A percentile compares a stretch with the other conserved stretches of the same genome.
Conservation (phyloP, 1,284 basidiomycete genomes). For the Fomes fomentarius region DNA sequence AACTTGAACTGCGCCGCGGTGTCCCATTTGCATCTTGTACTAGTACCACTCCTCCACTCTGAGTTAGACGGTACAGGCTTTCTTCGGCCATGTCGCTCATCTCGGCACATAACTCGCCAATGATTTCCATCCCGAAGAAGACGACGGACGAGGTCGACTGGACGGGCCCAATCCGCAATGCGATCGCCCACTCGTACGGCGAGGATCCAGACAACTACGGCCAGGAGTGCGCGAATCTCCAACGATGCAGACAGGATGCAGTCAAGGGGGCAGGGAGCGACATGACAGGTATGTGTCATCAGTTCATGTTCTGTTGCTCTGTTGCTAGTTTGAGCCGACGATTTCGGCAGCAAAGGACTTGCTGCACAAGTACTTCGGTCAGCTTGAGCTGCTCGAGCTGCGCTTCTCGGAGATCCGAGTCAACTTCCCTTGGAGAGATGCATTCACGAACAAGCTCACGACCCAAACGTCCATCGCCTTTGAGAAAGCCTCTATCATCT, state of each 20-base stretch:
- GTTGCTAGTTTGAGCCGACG: neutral
- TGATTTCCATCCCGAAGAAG: constrained; percentile 82
- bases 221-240: constrained; percentile 82
- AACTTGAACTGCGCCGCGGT: neutral
- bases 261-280: constrained; percentile 95
- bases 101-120: constrained; percentile 79
- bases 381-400: constrained; percentile 95
- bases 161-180: constrained; percentile 82
- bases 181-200: constrained; percentile 93
- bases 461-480: constrained; percentile 97
- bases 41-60: neutral
- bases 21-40: neutral
- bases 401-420: constrained; percentile 97
- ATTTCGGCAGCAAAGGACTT: constrained; percentile 80
- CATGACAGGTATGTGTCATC: constrained; percentile 78
- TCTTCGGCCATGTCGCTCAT: constrained; percentile 22
- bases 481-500: constrained; percentile 98
- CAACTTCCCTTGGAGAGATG: constrained; percentile 96
- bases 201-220: constrained; percentile 90
- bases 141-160: constrained; percentile 88
- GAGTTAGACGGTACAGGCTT: neutral
- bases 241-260: constrained; percentile 93
- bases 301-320: neutral
- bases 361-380: constrained; percentile 99
- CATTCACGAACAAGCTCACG: constrained; percentile 92